Evolutionary conservation across 225 moss, liverwort and hornwort genomes (phyloP).

Genomic region (Takakia lepidozioides): DNA sequence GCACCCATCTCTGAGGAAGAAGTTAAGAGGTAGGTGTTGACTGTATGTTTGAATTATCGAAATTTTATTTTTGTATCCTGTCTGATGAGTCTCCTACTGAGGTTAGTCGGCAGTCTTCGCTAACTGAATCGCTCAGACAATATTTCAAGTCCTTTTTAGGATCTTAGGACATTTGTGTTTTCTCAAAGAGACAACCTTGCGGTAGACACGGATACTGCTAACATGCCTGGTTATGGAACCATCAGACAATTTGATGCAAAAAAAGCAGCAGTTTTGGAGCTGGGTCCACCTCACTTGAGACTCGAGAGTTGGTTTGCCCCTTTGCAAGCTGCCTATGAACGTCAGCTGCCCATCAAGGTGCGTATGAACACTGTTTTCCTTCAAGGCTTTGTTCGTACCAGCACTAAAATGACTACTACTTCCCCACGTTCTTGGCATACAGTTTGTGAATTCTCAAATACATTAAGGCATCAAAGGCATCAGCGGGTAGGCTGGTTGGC

Average conservation of each 20-base stretch:
- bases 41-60: too few species aligned
- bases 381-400: neutral
- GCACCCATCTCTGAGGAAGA: constrained; percentile 10
- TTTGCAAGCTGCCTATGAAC: constrained; percentile 29
- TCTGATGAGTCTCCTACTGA: too few species aligned
- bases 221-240: too few species aligned
- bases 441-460: constrained; percentile 4
- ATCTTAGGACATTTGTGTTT: too few species aligned
- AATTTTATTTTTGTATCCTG: too few species aligned
- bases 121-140: too few species aligned
- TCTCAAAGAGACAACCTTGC: too few species aligned
- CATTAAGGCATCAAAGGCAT: neutral
- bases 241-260: constrained; percentile 42
- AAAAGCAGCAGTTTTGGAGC: constrained; percentile 56
- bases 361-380: neutral
- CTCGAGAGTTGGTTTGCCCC: constrained; percentile 72
- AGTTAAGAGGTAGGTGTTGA: constrained; percentile 19
- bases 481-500: neutral
- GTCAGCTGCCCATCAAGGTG: constrained; percentile 60
- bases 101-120: too few species aligned
- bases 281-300: constrained; percentile 65
- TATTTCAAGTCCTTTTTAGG: too few species aligned
- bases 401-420: neutral
- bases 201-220: too few species aligned
- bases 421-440: neutral